Conservation (phyloP, 768 basidiomycete species). For the Dioszegia hungarica region DNA sequence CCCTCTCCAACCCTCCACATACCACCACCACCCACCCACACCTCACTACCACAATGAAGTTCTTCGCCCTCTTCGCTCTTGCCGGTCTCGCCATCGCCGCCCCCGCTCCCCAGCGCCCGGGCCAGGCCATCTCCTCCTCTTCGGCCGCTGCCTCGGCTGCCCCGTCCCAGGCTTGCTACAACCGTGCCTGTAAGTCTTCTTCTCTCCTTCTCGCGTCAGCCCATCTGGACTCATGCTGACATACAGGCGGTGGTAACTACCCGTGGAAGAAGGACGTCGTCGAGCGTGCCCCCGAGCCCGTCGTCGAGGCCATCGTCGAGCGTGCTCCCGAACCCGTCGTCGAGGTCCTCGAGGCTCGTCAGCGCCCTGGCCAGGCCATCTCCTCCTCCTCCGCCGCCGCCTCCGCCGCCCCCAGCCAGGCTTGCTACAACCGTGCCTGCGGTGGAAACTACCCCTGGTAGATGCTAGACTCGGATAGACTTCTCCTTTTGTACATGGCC, state of each 20-base stretch:
- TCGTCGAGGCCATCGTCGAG: constrained; percentile 5
- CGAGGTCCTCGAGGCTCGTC: constrained; percentile 12
- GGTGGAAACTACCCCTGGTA: constrained; percentile 4
- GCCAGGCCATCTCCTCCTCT: background rate
- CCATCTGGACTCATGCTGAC: background rate
- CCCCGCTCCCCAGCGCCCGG: constrained; percentile 22
- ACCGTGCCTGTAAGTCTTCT: background rate
- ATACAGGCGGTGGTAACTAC: constrained; percentile 15
- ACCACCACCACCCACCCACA: background rate
- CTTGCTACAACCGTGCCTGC: constrained; percentile 2
- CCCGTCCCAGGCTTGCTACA: constrained; percentile 11
- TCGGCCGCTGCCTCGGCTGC: constrained; percentile 9
- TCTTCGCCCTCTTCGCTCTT: constrained; percentile 32
- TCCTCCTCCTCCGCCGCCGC: background rate
- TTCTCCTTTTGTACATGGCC: no score
- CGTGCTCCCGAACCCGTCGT: constrained; percentile 13
- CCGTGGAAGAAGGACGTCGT: constrained; percentile 32
- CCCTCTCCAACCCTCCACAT: background rate
- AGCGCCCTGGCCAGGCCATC: background rate
- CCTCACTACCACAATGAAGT: constrained; percentile 36
- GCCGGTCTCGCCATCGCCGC: constrained; percentile 40
- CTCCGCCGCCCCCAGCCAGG: background rate
- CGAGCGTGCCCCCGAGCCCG: constrained; percentile 14
- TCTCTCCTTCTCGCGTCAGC: background rate
- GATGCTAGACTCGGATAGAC: background rate